Evolutionary conservation across 1,284 basidiomycete genomes (phyloP).

Genomic region (Leccinum pachyderme): DNA sequence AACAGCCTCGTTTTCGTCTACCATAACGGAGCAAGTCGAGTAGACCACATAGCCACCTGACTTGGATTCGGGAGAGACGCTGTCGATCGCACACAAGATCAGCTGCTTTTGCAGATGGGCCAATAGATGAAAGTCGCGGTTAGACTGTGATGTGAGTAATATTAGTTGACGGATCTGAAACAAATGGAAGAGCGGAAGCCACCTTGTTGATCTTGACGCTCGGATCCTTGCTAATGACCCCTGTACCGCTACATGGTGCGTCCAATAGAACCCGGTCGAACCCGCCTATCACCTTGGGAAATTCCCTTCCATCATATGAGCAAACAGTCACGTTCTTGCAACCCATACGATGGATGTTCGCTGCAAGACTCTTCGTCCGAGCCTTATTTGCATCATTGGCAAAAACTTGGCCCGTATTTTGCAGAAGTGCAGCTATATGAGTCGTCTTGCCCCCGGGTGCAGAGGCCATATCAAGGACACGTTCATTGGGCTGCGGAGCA

Average conservation of each 20-base stretch:
- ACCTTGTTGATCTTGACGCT: constrained; percentile 99
- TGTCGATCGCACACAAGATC: constrained; percentile 97
- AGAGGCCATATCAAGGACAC: constrained; percentile 97
- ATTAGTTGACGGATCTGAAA: not conserved
- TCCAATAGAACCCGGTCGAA: constrained; percentile 97
- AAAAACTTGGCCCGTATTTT: constrained; percentile 98
- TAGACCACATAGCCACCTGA: constrained; percentile 97
- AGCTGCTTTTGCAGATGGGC: constrained; percentile 98
- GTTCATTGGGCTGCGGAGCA: constrained; percentile 89
- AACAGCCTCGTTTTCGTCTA: constrained; percentile 98
- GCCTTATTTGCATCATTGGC: constrained; percentile 97
- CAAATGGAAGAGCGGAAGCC: constrained; percentile 10
- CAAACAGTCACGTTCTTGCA: constrained; percentile 99
- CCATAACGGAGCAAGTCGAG: constrained; percentile 97
- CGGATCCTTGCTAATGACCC: constrained; percentile 97
- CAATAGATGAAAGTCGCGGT: constrained; percentile 91
- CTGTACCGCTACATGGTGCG: constrained; percentile 97
- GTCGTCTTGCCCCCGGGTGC: constrained; percentile 98
- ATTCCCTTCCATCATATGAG: constrained; percentile 96
- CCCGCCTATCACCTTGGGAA: constrained; percentile 99
- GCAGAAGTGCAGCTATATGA: constrained; percentile 93
- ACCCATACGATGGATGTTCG: constrained; percentile 95
- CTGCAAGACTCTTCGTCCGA: constrained; percentile 93
- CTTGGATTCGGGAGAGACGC: constrained; percentile 84
- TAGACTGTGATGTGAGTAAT: constrained; percentile 54